Evolutionary conservation across 2,329 filamentous ascomycete genomes (phyloP), one percentile per base, ranked within the genome.

Genomic region (Aureobasidium sp.): DNA sequence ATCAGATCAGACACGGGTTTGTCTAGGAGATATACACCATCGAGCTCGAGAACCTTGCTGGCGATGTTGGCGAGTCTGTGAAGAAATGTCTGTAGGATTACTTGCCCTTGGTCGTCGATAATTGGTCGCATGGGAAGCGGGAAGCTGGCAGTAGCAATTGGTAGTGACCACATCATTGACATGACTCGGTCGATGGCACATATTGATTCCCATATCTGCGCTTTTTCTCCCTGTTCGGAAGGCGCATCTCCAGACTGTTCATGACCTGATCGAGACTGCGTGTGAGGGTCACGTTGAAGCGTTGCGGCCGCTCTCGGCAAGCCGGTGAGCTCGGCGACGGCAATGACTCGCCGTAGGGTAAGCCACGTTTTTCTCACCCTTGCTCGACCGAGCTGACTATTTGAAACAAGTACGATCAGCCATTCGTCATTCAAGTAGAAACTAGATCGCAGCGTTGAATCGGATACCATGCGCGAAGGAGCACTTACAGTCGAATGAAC

Each of bases 261-360:
- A 11, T 58, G 20, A 5, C 3, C 40, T 20, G 27, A 20, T 27
- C 11, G 27, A 59, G 55, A 20, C 11, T 33, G 40, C 20, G 42
- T 13, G 18, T 45, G 27, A 47, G 55, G 25, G 31, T 59, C 16
- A 13, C 23, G 18, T 15, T 67, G 63, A 25, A 61, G 33, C 33
- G 60, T 36, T 38, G 64, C 53, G 33, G 56, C 64, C 51, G 66
- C 65, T 38, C 69, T 70, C 11, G 77, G 77, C 6, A 81, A 67
- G 3, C 78, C 79, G 53, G 79, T 77, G 2, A 81, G 67, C 68
- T 81, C 78, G 50, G 78, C 77, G 29, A 80, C 69, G 4, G 78
- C 75, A 31, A 79, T 75, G 25, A 75, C 69, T 47, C 78, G 74
- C n/a, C 79, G 78, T 23, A 80, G 63, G 27, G 70, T 71, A 27